Evolutionary conservation across 2,329 filamentous ascomycete genomes (phyloP), one percentile per base, ranked within the genome.

Genomic region (Ophidiomyces ophidiicola): DNA sequence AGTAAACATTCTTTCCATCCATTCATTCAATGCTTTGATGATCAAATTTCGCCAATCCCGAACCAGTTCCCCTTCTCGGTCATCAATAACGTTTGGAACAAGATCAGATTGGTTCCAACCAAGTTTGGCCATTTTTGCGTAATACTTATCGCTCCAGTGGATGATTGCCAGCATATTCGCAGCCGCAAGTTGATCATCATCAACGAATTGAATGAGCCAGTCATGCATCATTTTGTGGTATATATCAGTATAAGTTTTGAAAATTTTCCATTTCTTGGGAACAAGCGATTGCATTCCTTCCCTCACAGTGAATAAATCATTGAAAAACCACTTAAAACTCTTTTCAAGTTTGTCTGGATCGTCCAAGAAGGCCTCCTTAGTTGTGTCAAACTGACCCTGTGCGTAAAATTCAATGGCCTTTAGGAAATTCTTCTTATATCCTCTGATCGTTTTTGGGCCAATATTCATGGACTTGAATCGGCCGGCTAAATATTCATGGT

Each of bases 161-260:
- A 96, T 80, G 49, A 98, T 92, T 47, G 85, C 80, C 14, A 98
- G 74, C 51, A 90, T 82, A 55, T 94, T 85, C 15, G 81, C 80
- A 0, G 87, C 87, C 32, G 77, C 84, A n/a, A 85, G 73, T 36
- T 86, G 77, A 1, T 82, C 74, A 53, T 94, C 83, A 50, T 94
- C 82, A 43, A 96, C 79, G 56, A 86, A 76, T 18, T 69, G 75
- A 38, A 92, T 66, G 6, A 98, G 71, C 58, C 90, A 94, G 59
- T 94, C 85, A 64, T 93, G 90, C 88, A 98, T 96, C 50, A 88
- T 73, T 48, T 75, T 72, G 64, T 98, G 90, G 58, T 98, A 98
- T 45, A 93, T 87, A 52, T 82, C 74, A 44, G 78, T 80, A 59
- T 93, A 98, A 1, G 82, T 90, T 57, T 82, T 79, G 64, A 87